These are phyloP conservation scores for Cutaneotrichosporon dermatis DNA, from an alignment of 1,284 basidiomycete genomes.

Conservation along the genomic window DNA sequence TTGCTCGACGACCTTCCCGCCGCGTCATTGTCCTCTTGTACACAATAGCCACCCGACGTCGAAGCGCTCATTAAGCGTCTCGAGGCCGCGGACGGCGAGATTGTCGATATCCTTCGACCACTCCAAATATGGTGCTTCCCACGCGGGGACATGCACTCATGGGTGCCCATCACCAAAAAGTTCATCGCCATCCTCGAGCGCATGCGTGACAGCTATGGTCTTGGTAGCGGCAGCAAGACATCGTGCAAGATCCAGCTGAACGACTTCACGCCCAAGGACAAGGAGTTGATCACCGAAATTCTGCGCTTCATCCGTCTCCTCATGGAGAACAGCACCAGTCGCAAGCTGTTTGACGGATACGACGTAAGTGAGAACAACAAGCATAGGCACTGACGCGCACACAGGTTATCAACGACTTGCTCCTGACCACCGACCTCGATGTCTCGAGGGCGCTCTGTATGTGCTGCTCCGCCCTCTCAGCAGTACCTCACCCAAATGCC, in stretches of 20 bases:
- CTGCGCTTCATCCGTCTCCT: conserved; percentile 83
- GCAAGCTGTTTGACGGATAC: conserved; percentile 94
- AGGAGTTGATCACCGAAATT: conserved; percentile 73
- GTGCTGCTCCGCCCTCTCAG: conserved; percentile 88
- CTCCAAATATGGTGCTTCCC: conserved; percentile 77
- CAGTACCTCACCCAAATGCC: conserved; percentile 78
- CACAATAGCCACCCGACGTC: conserved; percentile 31
- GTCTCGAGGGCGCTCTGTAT: conserved; percentile 79
- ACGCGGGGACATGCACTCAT: conserved; percentile 92
- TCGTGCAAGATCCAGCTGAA: conserved; percentile 60
- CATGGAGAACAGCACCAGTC: conserved; percentile 95
- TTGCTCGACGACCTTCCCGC: too few relatives aligned
- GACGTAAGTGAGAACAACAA: conserved; percentile 62
- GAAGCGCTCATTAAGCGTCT: conserved; percentile 33
- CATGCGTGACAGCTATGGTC: conserved; percentile 69
- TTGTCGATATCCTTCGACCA: conserved; percentile 23
- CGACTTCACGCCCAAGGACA: conserved; percentile 70
- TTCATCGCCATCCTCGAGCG: conserved; percentile 85
- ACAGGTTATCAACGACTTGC: conserved; percentile 61
- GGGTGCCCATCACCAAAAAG: conserved; percentile 91
- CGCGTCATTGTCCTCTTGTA: too few relatives aligned
- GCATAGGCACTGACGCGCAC: background rate
- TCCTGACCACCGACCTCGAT: conserved; percentile 84
- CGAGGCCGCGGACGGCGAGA: conserved; percentile 27
- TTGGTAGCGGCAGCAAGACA: conserved; percentile 21